Percentiles rank a stretch among this genome's conserved stretches.
These are phyloP conservation scores for Kregervanrija fluxuum DNA, from an alignment of 805 yeast genomes.

Conservation along the genomic window DNA sequence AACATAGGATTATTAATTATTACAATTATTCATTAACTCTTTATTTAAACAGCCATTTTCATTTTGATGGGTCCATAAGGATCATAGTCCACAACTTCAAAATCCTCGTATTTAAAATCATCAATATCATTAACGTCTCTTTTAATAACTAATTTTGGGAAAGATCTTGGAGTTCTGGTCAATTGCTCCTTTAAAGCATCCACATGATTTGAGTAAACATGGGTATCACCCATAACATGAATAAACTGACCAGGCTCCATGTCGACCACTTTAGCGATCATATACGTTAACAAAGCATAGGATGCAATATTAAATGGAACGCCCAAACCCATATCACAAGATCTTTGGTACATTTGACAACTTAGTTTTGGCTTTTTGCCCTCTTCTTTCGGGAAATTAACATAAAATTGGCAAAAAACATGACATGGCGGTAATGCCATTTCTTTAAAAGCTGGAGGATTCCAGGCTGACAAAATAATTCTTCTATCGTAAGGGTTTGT, in stretches of 20 bases:
- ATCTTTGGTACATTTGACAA: slow-evolving; percentile 88
- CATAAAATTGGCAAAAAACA: slow-evolving; percentile 92
- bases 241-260: slow-evolving; percentile 94
- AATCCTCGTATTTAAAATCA: slow-evolving; percentile 84
- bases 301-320: slow-evolving; percentile 98
- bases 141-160: slow-evolving; percentile 72
- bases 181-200: slow-evolving; percentile 84
- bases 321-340: slow-evolving; percentile 99
- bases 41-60: slow-evolving; percentile 87
- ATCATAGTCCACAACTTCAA: slow-evolving; percentile 68
- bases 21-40: background rate
- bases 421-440: slow-evolving; percentile 99
- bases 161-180: slow-evolving; percentile 62
- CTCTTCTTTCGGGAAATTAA: slow-evolving; percentile 58
- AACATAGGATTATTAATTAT: background rate
- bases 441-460: slow-evolving; percentile 85
- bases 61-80: slow-evolving; percentile 82
- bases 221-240: slow-evolving; percentile 96
- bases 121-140: slow-evolving; percentile 69
- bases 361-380: slow-evolving; percentile 55
- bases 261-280: slow-evolving; percentile 94
- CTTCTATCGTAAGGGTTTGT: slow-evolving; percentile 92
- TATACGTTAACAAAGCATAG: slow-evolving; percentile 82
- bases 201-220: slow-evolving; percentile 87
- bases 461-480: slow-evolving; percentile 96